These are phyloP conservation scores for Neurospora sp. DNA, from an alignment of 495 filamentous ascomycete species.

Conservation along the genomic window DNA sequence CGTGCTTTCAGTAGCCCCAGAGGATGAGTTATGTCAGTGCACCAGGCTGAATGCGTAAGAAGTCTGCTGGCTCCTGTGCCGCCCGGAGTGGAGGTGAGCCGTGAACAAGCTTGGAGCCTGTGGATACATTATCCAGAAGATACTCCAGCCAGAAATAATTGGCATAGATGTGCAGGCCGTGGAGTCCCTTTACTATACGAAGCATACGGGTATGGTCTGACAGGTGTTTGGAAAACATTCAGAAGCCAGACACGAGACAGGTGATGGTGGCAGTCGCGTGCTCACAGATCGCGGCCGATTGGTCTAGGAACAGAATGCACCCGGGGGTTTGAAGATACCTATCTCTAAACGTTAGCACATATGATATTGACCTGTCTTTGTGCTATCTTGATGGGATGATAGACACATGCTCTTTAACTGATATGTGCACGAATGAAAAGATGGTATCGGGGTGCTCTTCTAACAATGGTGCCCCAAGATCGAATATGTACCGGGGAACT, in stretches of 20 bases:
- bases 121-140: not conserved
- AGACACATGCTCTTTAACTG: slow-evolving; percentile 24
- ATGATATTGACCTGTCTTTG: not conserved
- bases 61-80: not conserved
- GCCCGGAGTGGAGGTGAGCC: not conserved
- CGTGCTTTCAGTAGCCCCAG: not conserved
- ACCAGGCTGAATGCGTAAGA: not conserved
- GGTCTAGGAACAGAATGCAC: slow-evolving; percentile 5
- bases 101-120: not conserved
- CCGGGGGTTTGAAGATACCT: slow-evolving; percentile 17
- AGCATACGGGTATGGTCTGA: not conserved
- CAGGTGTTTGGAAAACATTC: not conserved
- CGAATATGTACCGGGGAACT: slow-evolving; percentile 18
- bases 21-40: not conserved
- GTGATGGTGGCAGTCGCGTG: slow-evolving; percentile 11
- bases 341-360: not conserved
- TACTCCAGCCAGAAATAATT: not conserved
- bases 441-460: slow-evolving; percentile 16
- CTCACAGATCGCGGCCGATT: slow-evolving; percentile 1
- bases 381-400: not conserved
- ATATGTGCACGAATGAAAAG: slow-evolving; percentile 22
- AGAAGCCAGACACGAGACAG: slow-evolving; percentile 10
- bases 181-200: not conserved
- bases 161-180: not conserved
- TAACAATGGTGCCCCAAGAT: slow-evolving; percentile 21